These are phyloP conservation scores for Verticillium klebahnii DNA, from an alignment of 2,329 filamentous ascomycete species.

Conservation along the genomic window DNA sequence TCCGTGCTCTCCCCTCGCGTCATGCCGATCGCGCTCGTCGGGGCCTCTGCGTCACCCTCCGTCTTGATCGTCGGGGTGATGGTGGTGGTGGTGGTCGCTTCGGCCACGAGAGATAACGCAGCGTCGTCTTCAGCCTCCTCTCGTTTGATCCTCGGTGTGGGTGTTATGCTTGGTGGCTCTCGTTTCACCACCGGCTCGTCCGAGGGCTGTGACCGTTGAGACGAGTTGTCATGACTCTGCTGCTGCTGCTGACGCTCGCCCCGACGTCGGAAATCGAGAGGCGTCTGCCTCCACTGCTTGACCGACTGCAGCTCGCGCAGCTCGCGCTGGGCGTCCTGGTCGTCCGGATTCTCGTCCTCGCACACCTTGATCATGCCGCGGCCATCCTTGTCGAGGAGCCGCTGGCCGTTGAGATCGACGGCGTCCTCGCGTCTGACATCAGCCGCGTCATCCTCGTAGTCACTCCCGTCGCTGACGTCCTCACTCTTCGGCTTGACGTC, in stretches of 20 bases:
- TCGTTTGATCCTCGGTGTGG: slow-evolving; percentile 2
- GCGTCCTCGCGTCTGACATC: slow-evolving; percentile 45
- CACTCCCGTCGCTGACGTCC: slow-evolving; percentile 34
- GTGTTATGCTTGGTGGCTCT: slow-evolving; percentile 1
- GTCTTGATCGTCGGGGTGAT: slow-evolving; percentile 1
- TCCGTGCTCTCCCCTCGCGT: not conserved
- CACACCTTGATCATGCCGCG: slow-evolving; percentile 69
- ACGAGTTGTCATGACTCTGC: not conserved
- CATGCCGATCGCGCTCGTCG: not conserved
- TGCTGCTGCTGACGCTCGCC: not conserved
- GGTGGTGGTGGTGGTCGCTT: not conserved
- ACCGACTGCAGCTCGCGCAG: slow-evolving; percentile 58
- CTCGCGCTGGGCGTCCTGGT: slow-evolving; percentile 56
- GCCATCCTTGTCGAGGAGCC: slow-evolving; percentile 62
- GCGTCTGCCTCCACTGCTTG: slow-evolving; percentile 13
- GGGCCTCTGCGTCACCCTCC: not conserved
- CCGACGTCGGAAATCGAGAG: slow-evolving; percentile 5
- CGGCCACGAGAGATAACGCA: not conserved
- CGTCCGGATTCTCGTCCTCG: slow-evolving; percentile 58
- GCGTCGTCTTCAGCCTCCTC: slow-evolving; percentile 2
- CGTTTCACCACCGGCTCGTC: not conserved
- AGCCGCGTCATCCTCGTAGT: slow-evolving; percentile 41
- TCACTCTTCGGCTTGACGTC: slow-evolving; percentile 23
- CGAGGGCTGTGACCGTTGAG: not conserved
- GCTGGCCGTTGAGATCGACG: slow-evolving; percentile 60